These are phyloP conservation scores for Aspergillus ustus DNA, from an alignment of 2,329 filamentous ascomycete genomes.

Conservation along the genomic window DNA sequence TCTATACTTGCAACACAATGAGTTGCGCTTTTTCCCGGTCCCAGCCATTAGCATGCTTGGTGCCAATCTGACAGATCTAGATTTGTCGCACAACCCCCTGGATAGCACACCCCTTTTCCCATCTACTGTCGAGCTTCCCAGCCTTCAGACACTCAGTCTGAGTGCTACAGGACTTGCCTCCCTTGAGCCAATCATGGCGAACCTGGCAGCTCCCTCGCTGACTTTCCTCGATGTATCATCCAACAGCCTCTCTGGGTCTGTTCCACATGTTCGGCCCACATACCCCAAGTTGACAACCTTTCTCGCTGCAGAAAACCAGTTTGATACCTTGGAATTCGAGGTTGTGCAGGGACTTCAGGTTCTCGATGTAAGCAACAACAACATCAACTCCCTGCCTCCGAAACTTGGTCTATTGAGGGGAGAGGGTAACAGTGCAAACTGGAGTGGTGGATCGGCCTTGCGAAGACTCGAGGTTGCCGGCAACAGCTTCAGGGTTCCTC, in stretches of 20 bases:
- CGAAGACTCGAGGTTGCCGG: constrained; percentile 77
- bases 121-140: constrained; percentile 70
- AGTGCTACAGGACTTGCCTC: constrained; percentile 74
- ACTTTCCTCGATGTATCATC: constrained; percentile 79
- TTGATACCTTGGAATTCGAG: constrained; percentile 73
- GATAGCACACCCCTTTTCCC: constrained; percentile 67
- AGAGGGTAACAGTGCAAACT: constrained; percentile 43
- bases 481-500: constrained; percentile 86
- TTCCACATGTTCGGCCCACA: constrained; percentile 68
- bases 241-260: constrained; percentile 72
- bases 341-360: constrained; percentile 74
- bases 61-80: constrained; percentile 71
- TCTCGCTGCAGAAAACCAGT: constrained; percentile 77
- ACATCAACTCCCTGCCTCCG: constrained; percentile 80
- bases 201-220: constrained; percentile 74
- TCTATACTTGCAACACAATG: constrained; percentile 77
- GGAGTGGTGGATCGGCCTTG: constrained; percentile 54
- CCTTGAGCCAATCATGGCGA: constrained; percentile 66
- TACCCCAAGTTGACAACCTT: constrained; percentile 76
- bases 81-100: constrained; percentile 76
- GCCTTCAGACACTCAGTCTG: constrained; percentile 77
- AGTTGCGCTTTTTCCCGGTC: constrained; percentile 70
- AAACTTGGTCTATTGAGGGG: constrained; percentile 77
- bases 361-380: constrained; percentile 82
- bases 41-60: constrained; percentile 72